Percentiles rank a stretch among this genome's conserved stretches.
These are phyloP conservation scores for Mycotypha africana DNA, from an alignment of 371 early-diverging fungal species.

Conservation along the genomic window DNA sequence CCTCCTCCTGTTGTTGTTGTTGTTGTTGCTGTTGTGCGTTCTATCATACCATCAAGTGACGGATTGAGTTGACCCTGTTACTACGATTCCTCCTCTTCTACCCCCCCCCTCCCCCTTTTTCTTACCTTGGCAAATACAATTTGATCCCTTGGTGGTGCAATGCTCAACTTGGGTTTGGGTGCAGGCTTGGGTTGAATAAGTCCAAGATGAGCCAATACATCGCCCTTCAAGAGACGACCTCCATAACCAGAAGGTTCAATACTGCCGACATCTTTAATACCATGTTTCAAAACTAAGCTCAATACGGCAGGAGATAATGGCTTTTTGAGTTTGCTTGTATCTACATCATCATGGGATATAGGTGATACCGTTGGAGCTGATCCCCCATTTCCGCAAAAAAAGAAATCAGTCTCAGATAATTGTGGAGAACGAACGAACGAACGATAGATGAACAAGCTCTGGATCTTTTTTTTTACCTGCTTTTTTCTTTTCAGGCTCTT, in stretches of 20 bases:
- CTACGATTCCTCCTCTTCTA: background rate
- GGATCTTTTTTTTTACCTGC: too few relatives aligned
- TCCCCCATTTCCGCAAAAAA: too few relatives aligned
- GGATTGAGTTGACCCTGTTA: too few relatives aligned
- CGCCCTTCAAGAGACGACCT: slow-evolving; percentile 88
- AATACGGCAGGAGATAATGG: slow-evolving; percentile 71
- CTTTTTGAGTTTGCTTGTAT: slow-evolving; percentile 41
- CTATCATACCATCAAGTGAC: too few relatives aligned
- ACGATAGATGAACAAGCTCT: too few relatives aligned
- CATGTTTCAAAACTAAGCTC: slow-evolving; percentile 51
- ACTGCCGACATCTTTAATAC: slow-evolving; percentile 50
- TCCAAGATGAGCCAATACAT: slow-evolving; percentile 75
- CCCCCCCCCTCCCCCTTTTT: background rate
- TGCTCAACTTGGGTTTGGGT: slow-evolving; percentile 33
- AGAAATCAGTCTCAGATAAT: too few relatives aligned
- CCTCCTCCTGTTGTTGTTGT: too few relatives aligned
- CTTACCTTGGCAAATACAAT: slow-evolving; percentile 42
- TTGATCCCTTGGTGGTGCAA: slow-evolving; percentile 43
- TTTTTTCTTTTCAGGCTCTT: too few relatives aligned
- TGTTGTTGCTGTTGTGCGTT: too few relatives aligned
- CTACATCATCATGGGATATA: slow-evolving; percentile 40
- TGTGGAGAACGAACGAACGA: too few relatives aligned
- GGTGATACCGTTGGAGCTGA: slow-evolving; percentile 19
- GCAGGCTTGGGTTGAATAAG: slow-evolving; percentile 51
- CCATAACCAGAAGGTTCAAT: slow-evolving; percentile 81